These are phyloP conservation scores for Kokia cookei DNA, from an alignment of 441 rosid species.

Conservation along the genomic window DNA sequence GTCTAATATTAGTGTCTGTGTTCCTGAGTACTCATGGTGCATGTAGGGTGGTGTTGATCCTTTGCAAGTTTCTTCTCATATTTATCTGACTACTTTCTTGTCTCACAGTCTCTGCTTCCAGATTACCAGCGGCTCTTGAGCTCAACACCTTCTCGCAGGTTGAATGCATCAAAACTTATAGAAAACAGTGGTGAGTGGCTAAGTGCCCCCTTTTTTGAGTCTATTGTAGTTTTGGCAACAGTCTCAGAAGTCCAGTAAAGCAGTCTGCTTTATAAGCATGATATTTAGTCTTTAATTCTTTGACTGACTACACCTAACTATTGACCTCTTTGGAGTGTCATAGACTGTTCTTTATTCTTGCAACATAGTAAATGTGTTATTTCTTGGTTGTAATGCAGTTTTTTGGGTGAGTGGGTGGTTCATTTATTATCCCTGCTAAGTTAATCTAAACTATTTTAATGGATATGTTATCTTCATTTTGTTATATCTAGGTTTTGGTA, in stretches of 20 bases:
- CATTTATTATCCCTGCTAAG: neutral
- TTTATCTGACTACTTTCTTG: conserved; percentile 35
- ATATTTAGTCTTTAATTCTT: neutral
- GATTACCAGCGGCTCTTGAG: conserved; percentile 99
- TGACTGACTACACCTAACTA: neutral
- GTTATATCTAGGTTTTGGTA: neutral
- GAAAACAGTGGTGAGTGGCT: conserved; percentile 90
- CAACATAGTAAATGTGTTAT: neutral
- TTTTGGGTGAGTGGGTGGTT: neutral
- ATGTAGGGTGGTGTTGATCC: conserved; percentile 9
- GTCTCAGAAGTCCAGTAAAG: neutral
- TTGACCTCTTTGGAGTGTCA: neutral
- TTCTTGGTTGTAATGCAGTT: neutral
- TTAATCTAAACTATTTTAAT: neutral
- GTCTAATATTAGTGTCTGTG: neutral
- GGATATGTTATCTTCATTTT: neutral
- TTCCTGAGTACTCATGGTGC: neutral
- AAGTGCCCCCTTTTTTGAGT: conserved; percentile 18
- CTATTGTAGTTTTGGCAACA: neutral
- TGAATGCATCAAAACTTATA: conserved; percentile 88
- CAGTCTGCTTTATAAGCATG: neutral
- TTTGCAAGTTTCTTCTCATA: conserved; percentile 29
- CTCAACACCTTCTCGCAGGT: conserved; percentile 96
- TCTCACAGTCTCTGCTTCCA: conserved; percentile 95
- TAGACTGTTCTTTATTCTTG: neutral